Evolutionary conservation across 208 protist species (phyloP).

Genomic region (Dictyostelium gargantuum): DNA sequence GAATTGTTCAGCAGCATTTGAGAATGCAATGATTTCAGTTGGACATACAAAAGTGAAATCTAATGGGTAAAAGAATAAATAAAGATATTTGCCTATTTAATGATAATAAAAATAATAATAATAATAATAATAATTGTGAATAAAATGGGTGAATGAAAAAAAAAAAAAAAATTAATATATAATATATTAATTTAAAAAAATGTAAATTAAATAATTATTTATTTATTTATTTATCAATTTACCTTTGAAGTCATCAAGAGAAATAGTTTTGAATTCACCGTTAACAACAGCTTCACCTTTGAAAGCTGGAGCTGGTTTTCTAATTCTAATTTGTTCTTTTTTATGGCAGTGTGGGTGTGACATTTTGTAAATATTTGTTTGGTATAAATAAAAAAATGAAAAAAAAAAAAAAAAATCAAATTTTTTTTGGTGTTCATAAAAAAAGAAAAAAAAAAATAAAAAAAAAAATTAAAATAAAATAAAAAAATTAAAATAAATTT

Average conservation of each 20-base stretch:
- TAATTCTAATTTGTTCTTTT: conserved; percentile 73
- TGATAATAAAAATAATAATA: neutral
- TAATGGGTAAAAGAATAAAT: conserved; percentile 97
- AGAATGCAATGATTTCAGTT: conserved; percentile 97
- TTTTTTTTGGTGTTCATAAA: neutral
- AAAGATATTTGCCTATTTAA: conserved; percentile 86
- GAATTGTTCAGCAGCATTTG: conserved; percentile 92
- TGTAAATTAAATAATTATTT: neutral
- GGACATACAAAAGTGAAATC: conserved; percentile 98
- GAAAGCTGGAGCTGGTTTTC: conserved; percentile 92
- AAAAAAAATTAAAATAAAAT: neutral
- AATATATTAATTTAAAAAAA: neutral
- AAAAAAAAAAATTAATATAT: neutral
- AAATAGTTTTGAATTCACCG: conserved; percentile 94
- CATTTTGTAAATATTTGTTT: neutral
- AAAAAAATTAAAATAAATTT: neutral
- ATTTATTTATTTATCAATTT: conserved; percentile 68
- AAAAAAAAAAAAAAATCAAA: neutral
- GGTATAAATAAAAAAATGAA: neutral
- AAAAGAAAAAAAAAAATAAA: neutral
- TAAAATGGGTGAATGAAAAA: neutral
- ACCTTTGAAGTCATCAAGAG: conserved; percentile 91
- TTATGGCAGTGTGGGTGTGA: conserved; percentile 33
- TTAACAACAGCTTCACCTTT: conserved; percentile 92
- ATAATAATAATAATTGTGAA: neutral